Evolutionary conservation across 148 eudicot genomes (phyloP).

Genomic region (Dianthus caryophyllus): DNA sequence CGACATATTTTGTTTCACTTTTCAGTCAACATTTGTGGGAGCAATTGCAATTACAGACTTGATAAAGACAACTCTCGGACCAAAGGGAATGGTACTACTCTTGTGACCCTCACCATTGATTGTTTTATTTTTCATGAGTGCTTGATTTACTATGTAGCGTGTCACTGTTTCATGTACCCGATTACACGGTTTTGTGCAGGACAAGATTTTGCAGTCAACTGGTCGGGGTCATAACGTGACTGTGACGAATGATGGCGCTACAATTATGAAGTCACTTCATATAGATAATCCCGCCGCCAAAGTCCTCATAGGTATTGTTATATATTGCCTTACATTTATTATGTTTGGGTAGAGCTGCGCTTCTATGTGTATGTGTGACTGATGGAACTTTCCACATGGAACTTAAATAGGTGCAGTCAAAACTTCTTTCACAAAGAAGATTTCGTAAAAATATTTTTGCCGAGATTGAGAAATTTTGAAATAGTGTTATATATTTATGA

Average conservation of each 20-base stretch:
- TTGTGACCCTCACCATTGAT: neutral
- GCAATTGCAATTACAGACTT: constrained; percentile 91
- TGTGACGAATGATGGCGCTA: constrained; percentile 97
- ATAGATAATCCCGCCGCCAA: constrained; percentile 97
- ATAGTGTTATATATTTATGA: no score
- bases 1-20: neutral
- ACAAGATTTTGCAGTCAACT: constrained; percentile 92
- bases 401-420: neutral
- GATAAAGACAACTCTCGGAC: constrained; percentile 95
- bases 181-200: constrained; percentile 34
- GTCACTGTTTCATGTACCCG: neutral
- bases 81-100: constrained; percentile 85
- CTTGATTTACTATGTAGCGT: neutral
- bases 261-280: constrained; percentile 91
- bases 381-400: neutral
- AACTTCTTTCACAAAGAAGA: neutral
- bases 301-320: constrained; percentile 95
- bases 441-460: neutral
- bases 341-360: neutral
- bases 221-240: constrained; percentile 88
- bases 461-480: no score
- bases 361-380: neutral
- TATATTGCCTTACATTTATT: neutral
- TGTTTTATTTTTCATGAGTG: constrained; percentile 1
- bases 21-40: constrained; percentile 78